Conservation (phyloP, 352 stramenopile genomes). For the Pythium phragmitis region DNA sequence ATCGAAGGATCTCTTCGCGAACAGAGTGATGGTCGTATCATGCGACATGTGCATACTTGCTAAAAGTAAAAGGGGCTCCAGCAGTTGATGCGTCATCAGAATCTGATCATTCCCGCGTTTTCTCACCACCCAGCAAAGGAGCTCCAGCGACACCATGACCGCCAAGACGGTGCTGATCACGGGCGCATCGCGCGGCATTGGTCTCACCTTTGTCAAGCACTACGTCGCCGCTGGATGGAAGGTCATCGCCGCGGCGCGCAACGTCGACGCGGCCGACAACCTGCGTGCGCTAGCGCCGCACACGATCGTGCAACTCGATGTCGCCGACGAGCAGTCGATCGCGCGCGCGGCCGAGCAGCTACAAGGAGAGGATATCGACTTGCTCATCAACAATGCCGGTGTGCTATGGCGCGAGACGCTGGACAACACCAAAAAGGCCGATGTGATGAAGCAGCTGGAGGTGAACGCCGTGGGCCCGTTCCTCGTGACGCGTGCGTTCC, state of each 20-base stretch:
- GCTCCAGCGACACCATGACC: slow-evolving; percentile 1
- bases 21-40: slow-evolving; percentile 5
- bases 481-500: slow-evolving; percentile 51
- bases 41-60: slow-evolving; percentile 15
- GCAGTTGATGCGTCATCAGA: too few species aligned
- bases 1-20: not conserved
- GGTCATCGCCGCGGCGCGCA: slow-evolving; percentile 29
- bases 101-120: too few species aligned
- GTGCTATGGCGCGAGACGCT: slow-evolving; percentile 34
- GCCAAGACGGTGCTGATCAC: slow-evolving; percentile 38
- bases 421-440: slow-evolving; percentile 36
- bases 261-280: slow-evolving; percentile 19
- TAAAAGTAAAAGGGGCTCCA: not conserved
- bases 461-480: slow-evolving; percentile 66
- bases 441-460: slow-evolving; percentile 58
- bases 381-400: slow-evolving; percentile 71
- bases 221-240: slow-evolving; percentile 30
- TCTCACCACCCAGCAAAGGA: too few species aligned
- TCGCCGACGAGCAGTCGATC: slow-evolving; percentile 44
- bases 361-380: slow-evolving; percentile 40
- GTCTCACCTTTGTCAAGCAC: slow-evolving; percentile 40
- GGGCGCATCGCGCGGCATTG: slow-evolving; percentile 40
- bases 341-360: slow-evolving; percentile 33
- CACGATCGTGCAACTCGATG: slow-evolving; percentile 47
- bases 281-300: slow-evolving; percentile 25